Percentiles rank a stretch among this genome's conserved stretches.
Conservation (phyloP, 169 alveolate genomes). For the Plasmodium cynomolgi region DNA sequence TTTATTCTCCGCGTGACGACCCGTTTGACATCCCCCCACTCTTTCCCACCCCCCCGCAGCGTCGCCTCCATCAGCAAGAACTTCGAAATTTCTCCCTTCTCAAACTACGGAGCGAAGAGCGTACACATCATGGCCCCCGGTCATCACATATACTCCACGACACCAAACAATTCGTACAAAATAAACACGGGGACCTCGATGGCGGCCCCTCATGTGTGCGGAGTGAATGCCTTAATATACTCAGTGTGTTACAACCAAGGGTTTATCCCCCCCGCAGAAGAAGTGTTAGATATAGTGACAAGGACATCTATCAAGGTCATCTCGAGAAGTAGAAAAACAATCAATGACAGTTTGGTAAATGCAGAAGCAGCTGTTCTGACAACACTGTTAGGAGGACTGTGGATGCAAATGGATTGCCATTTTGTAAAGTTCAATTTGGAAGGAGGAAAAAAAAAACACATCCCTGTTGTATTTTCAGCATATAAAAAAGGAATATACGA, state of each 20-base stretch:
- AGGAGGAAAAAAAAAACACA: slow-evolving; percentile 29
- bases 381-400: slow-evolving; percentile 69
- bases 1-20: too few species aligned
- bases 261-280: slow-evolving; percentile 46
- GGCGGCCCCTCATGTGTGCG: slow-evolving; percentile 81
- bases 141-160: slow-evolving; percentile 68
- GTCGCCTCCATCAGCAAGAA: slow-evolving; percentile 60
- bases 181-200: slow-evolving; percentile 76
- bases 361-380: slow-evolving; percentile 76
- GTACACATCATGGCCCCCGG: slow-evolving; percentile 80
- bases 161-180: slow-evolving; percentile 69
- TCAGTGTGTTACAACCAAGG: slow-evolving; percentile 66
- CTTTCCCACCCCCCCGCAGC: slow-evolving; percentile 12
- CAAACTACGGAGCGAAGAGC: slow-evolving; percentile 74
- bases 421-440: slow-evolving; percentile 36
- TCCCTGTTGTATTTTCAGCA: slow-evolving; percentile 70
- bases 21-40: background rate
- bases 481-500: slow-evolving; percentile 68
- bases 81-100: slow-evolving; percentile 66
- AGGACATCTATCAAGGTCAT: slow-evolving; percentile 45
- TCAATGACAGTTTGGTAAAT: slow-evolving; percentile 34
- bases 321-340: slow-evolving; percentile 24
- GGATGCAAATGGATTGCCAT: slow-evolving; percentile 76
- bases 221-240: slow-evolving; percentile 71
- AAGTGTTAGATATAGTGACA: slow-evolving; percentile 53